Base-by-base conservation (phyloP, 176 grass and related monocot genomes). In the Oryza glaberrima region DNA sequence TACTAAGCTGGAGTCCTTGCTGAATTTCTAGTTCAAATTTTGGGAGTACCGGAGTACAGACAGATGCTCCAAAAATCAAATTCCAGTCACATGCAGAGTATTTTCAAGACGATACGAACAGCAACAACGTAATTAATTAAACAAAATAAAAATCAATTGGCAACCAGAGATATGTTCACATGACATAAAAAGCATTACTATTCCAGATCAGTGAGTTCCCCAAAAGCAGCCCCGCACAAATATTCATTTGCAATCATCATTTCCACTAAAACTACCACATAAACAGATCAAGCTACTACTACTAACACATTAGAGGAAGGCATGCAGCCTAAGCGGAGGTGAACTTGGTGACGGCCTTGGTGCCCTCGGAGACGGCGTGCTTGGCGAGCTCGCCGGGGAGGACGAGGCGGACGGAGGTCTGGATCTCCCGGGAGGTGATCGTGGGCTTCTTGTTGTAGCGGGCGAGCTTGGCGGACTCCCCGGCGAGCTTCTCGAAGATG, bases 401-500 rank as follows among this genome's bases (percentile, higher is more conserved):
- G 19, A 90, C 88, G 19, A 88, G 82, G 32, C 82, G 85, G 0
- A 90, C 88, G 0, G 91, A 85, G 49, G 91, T 93, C 85, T 88
- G 91, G 77, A 93, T 90, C 91, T 93, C 91, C 10, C 91, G 74
- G 15, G 91, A 93, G 30, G 85, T 90, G 85, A 93, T 79, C 78
- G 91, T 90, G 28, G 91, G 88, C 83, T 88, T 92, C 90, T 91
- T 91, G 89, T 91, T 91, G 81, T 91, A 91, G 10, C 81, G n/a
- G 0, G 85, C 81, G 4, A 91, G 89, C 65, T 76, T 76, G 43
- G 85, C 80, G 1, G 93, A 17, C 90, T 94, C 93, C 1, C 2
- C 78, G 44, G 90, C 93, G 16, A 94, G 82, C 82, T 94, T 94
- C 90, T 94, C 93, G 48, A 94, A 94, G 87, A 94, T 94, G 70